These are phyloP conservation scores for Spirogloea muscicola DNA, from an alignment of 139 green algal genomes.

Conservation along the genomic window DNA sequence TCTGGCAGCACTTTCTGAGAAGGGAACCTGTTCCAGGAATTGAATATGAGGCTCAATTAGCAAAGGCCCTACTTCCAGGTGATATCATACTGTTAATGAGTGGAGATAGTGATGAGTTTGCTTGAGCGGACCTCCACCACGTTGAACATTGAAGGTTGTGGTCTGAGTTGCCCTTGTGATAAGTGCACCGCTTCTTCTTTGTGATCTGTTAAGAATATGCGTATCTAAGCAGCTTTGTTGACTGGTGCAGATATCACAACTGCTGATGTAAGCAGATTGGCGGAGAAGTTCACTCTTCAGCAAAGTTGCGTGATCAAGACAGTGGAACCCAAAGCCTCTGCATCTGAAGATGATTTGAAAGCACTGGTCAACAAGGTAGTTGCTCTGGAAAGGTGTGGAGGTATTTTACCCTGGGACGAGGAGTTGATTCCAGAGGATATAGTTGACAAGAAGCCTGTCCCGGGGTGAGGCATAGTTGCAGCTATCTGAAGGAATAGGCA, in stretches of 20 bases:
- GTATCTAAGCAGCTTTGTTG: too few species aligned
- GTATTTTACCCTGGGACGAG: slow-evolving; percentile 27
- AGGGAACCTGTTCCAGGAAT: slow-evolving; percentile 63
- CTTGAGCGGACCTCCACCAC: too few species aligned
- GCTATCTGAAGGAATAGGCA: too few species aligned
- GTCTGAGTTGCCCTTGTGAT: too few species aligned
- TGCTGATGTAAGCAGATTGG: slow-evolving; percentile 53
- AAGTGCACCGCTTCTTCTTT: too few species aligned
- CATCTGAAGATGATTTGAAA: slow-evolving; percentile 43
- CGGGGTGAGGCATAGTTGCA: slow-evolving; percentile 42
- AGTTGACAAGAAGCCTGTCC: slow-evolving; percentile 1
- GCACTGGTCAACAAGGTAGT: slow-evolving; percentile 58
- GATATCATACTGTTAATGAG: too few species aligned
- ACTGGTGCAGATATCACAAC: slow-evolving; percentile 52
- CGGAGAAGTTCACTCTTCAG: slow-evolving; percentile 34
- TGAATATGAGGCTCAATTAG: slow-evolving; percentile 68
- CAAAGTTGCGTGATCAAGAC: slow-evolving; percentile 61
- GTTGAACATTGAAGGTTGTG: too few species aligned
- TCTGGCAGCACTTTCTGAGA: slow-evolving; percentile 65
- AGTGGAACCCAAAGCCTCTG: slow-evolving; percentile 41
- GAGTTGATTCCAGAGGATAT: slow-evolving; percentile 37
- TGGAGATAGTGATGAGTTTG: too few species aligned
- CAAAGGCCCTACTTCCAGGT: slow-evolving; percentile 53
- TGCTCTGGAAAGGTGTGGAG: slow-evolving; percentile 45
- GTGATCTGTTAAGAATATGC: too few species aligned